Evolutionary conservation across 73 alveolate genomes (phyloP), one percentile per base, ranked within the genome.

Genomic region (Loxodes magnus): DNA sequence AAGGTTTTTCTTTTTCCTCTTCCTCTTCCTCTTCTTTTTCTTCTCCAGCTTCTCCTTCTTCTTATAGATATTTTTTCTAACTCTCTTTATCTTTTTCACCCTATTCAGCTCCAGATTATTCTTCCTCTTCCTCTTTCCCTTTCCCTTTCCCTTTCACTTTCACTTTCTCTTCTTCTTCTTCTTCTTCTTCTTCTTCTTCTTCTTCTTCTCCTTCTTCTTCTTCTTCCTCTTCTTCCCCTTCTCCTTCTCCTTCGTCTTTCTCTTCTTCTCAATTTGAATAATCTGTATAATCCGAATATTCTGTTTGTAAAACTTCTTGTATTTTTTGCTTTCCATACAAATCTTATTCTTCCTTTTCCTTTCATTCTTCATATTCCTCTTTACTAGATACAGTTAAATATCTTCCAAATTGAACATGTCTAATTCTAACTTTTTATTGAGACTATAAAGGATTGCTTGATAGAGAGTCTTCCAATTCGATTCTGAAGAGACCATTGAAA

Each of bases 181-280:
- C 41, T 31, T 31, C 41, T 31, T 9, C 41, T 31, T 31, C 12
- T 9, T 31, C 41, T 9, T 31, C 41, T 31, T 31, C 41, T 9
- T 31, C 41, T 31, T 31, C 41, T 9, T 31, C 41, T 31, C n/a
- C 41, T 10, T 31, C 41, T 31, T 31, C 41, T 31, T 31, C 41
- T 31, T 9, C 41, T 31, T 31, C 12, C 9, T 31, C 41, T 31
- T 31, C 41, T 9, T 31, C n/a, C 9, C n/a, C 41, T 9, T 31
- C 41, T 31, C n/a, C 41, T 31, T 31, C 41, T 9, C 41, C 41
- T 9, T 31, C 41, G n/a, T 31, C 41, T n/a, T n/a, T n/a, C n/a
- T n/a, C n/a, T n/a, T n/a, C n/a, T n/a, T n/a, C n/a, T n/a, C n/a
- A n/a, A n/a, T n/a, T n/a, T n/a, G n/a, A n/a, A n/a, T n/a, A n/a